A percentile compares a stretch with the other conserved stretches of the same genome.
Conservation (phyloP, 106 monocot species). For the Dendrobium nobile region DNA sequence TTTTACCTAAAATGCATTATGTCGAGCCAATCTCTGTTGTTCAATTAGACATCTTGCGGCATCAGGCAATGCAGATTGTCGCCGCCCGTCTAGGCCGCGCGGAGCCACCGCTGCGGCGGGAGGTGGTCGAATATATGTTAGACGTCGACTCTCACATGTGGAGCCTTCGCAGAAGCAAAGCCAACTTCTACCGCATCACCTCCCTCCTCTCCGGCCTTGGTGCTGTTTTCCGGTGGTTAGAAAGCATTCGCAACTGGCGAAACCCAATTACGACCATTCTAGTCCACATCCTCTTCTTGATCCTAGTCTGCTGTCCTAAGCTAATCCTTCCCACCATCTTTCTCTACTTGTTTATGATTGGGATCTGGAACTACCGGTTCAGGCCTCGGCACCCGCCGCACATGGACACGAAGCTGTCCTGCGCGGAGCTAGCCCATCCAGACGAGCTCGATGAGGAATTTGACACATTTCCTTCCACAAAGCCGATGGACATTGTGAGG, state of each 20-base stretch:
- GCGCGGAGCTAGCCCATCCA: constrained; percentile 32
- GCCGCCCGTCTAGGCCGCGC: constrained; percentile 33
- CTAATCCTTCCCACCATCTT: constrained; percentile 48
- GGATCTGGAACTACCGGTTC: constrained; percentile 45
- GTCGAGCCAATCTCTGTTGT: constrained; percentile 43
- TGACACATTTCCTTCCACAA: constrained; percentile 57
- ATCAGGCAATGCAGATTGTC: constrained; percentile 57
- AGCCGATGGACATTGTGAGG: constrained; percentile 28
- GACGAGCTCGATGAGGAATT: constrained; percentile 95
- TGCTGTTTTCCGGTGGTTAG: constrained; percentile 25
- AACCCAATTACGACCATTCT: constrained; percentile 43
- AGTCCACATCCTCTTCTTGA: constrained; percentile 41
- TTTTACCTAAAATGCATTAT: constrained; percentile 59
- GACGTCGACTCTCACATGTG: constrained; percentile 54
- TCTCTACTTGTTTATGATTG: constrained; percentile 53
- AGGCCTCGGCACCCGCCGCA: constrained; percentile 41
- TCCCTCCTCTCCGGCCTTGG: constrained; percentile 29
- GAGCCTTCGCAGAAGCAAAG: constrained; percentile 50
- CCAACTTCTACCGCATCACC: constrained; percentile 47
- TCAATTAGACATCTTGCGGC: constrained; percentile 31
- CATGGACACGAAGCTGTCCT: constrained; percentile 53
- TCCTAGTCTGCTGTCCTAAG: constrained; percentile 49
- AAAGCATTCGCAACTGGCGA: constrained; percentile 42
- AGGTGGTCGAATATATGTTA: constrained; percentile 55
- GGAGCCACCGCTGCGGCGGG: constrained; percentile 42